phyloP scores from a whole-genome alignment of 345 rosid genomes.

The Eucalyptus polyanthemos region DNA sequence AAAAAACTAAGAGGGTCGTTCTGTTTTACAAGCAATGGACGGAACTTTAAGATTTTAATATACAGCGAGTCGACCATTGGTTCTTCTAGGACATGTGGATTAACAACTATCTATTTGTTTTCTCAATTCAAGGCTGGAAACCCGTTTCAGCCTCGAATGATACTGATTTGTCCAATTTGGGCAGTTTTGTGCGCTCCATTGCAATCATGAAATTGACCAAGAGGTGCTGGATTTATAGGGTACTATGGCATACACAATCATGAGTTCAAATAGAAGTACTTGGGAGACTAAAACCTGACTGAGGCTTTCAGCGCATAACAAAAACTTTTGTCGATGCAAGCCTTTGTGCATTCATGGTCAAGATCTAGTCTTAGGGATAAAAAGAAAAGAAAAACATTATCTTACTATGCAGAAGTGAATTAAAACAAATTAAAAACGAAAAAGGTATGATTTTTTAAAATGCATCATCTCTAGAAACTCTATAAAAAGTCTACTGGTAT shows the following conservation, averaged over 20 bases:
- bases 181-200: not conserved
- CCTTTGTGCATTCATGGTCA: not conserved
- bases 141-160: too few relatives aligned
- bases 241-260: not conserved
- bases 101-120: too few relatives aligned
- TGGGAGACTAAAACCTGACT: not conserved
- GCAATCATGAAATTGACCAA: not conserved
- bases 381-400: not conserved
- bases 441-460: too few relatives aligned
- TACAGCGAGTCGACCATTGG: not conserved
- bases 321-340: not conserved
- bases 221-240: not conserved
- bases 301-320: not conserved
- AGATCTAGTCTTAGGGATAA: not conserved
- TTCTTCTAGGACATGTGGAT: not conserved
- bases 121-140: too few relatives aligned
- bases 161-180: not conserved
- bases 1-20: not conserved
- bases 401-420: not conserved
- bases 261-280: not conserved
- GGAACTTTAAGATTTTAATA: not conserved
- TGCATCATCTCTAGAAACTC: not conserved
- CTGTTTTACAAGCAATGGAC: not conserved
- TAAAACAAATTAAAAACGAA: not conserved
- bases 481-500: not conserved